Conservation (phyloP, 2,329 filamentous ascomycete genomes). For the Lasiodiplodia gonubiensis region DNA sequence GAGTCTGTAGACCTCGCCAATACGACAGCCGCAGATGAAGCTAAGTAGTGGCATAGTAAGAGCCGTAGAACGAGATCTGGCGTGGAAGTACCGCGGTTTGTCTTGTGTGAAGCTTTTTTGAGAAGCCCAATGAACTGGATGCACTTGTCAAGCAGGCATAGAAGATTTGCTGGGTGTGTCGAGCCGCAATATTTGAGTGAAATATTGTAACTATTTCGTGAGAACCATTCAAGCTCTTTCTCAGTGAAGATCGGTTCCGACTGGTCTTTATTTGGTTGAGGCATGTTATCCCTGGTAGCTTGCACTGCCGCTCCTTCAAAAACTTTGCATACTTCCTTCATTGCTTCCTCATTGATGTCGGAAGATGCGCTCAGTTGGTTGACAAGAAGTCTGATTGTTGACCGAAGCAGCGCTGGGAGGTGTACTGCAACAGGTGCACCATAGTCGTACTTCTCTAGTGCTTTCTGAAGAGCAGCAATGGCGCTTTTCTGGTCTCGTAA, state of each 20-base stretch:
- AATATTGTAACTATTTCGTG: constrained; percentile 80
- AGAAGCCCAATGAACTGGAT: constrained; percentile 51
- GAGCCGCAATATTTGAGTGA: constrained; percentile 66
- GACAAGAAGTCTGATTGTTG: constrained; percentile 58
- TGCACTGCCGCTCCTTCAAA: constrained; percentile 59
- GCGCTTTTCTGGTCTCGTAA: constrained; percentile 66
- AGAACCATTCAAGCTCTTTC: constrained; percentile 81
- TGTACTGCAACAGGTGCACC: constrained; percentile 58
- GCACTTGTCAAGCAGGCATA: constrained; percentile 60
- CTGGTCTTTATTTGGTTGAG: constrained; percentile 47
- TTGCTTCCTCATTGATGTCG: constrained; percentile 47
- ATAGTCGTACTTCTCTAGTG: constrained; percentile 63
- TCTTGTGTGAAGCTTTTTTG: constrained; percentile 26
- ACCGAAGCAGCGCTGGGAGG: constrained; percentile 69
- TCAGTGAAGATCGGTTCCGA: constrained; percentile 59
- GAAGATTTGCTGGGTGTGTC: constrained; percentile 61
- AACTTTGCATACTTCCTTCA: constrained; percentile 60
- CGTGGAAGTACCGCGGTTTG: background rate
- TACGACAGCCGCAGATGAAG: constrained; percentile 51
- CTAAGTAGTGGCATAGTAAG: constrained; percentile 75
- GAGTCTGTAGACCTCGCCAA: constrained; percentile 56
- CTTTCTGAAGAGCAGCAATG: constrained; percentile 62
- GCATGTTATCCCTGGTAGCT: constrained; percentile 50
- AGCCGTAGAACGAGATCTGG: constrained; percentile 62
- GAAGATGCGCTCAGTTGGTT: constrained; percentile 43